Conservation (phyloP, 257 asterid species). For the Nicotiana undulata region DNA sequence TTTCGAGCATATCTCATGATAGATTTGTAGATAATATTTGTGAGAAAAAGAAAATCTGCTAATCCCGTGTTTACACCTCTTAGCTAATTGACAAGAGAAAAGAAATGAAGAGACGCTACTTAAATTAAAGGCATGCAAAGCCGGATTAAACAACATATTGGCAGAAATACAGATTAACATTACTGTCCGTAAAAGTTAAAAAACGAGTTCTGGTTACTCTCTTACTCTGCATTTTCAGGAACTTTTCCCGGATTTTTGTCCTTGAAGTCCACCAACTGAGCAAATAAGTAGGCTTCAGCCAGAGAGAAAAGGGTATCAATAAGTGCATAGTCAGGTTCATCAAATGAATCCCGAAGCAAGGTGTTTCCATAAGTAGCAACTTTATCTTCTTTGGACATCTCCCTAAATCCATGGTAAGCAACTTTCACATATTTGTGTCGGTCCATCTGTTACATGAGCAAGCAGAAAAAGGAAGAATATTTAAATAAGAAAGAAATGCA, state of each 20-base stretch:
- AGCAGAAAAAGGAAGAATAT: background rate
- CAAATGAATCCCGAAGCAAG: conserved; percentile 77
- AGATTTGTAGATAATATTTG: background rate
- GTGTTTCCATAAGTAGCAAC: conserved; percentile 78
- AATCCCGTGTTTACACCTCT: background rate
- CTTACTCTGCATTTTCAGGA: conserved; percentile 66
- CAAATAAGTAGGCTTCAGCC: conserved; percentile 93
- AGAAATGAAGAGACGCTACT: background rate
- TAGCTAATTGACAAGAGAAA: background rate
- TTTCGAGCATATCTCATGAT: background rate
- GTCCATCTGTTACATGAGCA: conserved; percentile 64
- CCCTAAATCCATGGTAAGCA: conserved; percentile 92
- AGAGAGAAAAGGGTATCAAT: conserved; percentile 94
- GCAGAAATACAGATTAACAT: background rate
- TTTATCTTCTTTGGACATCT: conserved; percentile 86
- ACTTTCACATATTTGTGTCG: conserved; percentile 94
- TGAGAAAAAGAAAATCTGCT: background rate
- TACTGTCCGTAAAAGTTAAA: background rate
- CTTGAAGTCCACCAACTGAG: conserved; percentile 93
- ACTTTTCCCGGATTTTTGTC: conserved; percentile 84
- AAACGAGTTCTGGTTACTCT: conserved; percentile 13
- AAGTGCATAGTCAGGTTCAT: conserved; percentile 90
- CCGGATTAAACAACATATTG: background rate
- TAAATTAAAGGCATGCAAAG: background rate
- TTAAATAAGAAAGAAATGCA: background rate